Evolutionary conservation across 148 eudicot species (phyloP), one percentile per base, ranked within the genome.

Genomic region (Dysphania ambrosioides): DNA sequence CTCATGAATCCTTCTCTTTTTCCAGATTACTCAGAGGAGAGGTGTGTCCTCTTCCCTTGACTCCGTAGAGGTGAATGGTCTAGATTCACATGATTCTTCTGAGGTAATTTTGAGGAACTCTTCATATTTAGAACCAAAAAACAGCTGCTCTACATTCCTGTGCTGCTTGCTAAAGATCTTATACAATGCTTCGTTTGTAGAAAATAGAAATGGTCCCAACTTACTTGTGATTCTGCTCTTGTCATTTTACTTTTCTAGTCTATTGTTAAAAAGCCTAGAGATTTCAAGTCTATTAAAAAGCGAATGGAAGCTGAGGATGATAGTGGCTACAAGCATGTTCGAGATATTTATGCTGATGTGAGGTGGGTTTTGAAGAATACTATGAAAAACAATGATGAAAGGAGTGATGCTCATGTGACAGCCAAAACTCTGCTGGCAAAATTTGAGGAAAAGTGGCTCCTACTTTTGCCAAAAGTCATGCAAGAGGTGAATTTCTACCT

Each of bases 361-460:
- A 85, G 90, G 72, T 76, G 84, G 81, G 75, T 90, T 51, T 86
- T 92, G 26, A 78, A 82, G 71, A 87, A 88, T 70, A 89, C 97
- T 56, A 87, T 90, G 93, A 87, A 88, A 72, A 86, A 87, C 85
- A 92, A 90, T 74, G 96, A 90, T 78, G 96, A 90, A 80, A 88
- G 71, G 77, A 81, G 88, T 77, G 86, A 87, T 77, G 83, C 86
- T 59, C 86, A 92, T 79, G 58, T 75, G 16, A 88, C 84, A 85
- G 96, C 96, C 31, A 87, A 83, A 74, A 70, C 82, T 26, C 60
- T 92, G 75, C 67, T 83, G 80, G 92, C 64, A n/a, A 92, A 87
- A 71, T 90, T 92, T 84, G 96, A 90, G 79, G 91, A 86, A 77
- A 92, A 90, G 79, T 92, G 97, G 97, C 85, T 80, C 34, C 86